Evolutionary conservation across 1,139 yeast species (phyloP).

Genomic region (Candida frijolesensis): DNA sequence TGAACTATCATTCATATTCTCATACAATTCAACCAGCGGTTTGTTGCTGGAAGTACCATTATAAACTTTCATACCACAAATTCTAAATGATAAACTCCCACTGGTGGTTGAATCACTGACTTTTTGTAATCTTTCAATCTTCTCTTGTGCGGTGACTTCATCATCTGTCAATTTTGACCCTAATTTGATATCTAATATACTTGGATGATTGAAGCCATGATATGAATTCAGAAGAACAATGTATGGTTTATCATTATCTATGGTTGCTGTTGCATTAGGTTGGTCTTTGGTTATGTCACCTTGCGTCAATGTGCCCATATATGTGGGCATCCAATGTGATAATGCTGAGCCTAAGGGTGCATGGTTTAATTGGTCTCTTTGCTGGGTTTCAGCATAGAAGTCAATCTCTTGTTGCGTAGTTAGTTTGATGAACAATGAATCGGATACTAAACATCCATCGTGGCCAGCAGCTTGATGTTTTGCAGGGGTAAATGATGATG

Average conservation of each 20-base stretch:
- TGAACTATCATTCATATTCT: slow-evolving; percentile 20
- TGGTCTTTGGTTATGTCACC: slow-evolving; percentile 23
- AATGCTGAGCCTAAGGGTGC: slow-evolving; percentile 38
- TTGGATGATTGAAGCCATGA: slow-evolving; percentile 64
- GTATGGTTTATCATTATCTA: slow-evolving; percentile 23
- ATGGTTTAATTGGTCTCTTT: slow-evolving; percentile 19
- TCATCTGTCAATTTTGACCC: slow-evolving; percentile 74
- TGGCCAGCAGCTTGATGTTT: slow-evolving; percentile 85
- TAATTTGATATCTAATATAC: slow-evolving; percentile 79
- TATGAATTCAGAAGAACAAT: slow-evolving; percentile 78
- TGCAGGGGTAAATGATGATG: slow-evolving; percentile 18
- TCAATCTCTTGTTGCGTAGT: slow-evolving; percentile 64
- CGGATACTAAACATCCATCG: slow-evolving; percentile 65
- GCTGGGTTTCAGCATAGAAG: slow-evolving; percentile 56
- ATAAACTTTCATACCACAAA: slow-evolving; percentile 84
- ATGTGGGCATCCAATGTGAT: slow-evolving; percentile 55
- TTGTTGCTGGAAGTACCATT: slow-evolving; percentile 15
- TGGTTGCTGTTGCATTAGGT: slow-evolving; percentile 1
- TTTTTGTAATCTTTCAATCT: slow-evolving; percentile 56
- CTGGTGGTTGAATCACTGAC: slow-evolving; percentile 79
- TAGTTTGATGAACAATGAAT: slow-evolving; percentile 68
- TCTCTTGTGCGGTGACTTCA: slow-evolving; percentile 55
- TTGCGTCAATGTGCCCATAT: slow-evolving; percentile 38
- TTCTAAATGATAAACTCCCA: slow-evolving; percentile 70
- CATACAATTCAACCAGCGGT: slow-evolving; percentile 16